Evolutionary conservation across 2,329 filamentous ascomycete species (phyloP), one percentile per base, ranked within the genome.

Genomic region (Penicillium sp.): DNA sequence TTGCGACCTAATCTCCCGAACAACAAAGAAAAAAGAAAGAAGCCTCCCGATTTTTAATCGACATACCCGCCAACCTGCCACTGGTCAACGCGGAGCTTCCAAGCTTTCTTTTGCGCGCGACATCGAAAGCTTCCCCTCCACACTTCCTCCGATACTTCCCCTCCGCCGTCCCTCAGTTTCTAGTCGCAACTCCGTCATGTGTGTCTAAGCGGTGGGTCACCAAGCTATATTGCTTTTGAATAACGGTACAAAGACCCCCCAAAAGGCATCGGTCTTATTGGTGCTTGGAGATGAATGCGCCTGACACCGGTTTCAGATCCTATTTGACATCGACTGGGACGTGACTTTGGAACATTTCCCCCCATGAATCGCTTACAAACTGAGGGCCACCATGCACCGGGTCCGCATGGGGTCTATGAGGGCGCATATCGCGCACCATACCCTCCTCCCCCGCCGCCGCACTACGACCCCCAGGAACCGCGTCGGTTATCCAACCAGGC

Each of bases 321-420:
- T 14, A 47, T 45, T 55, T 16, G 11, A 14, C 13, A 37, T 10
- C 33, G n/a, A 26, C 29, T 29, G 11, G 14, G 23, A 25, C 37
- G 42, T 53, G 26, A 45, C 21, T 19, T 53, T 21, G 29, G 27
- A 14, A 14, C n/a, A 42, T 49, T 29, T 37, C 58, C 54, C 21
- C 57, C 61, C 35, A 69, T 70, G 69, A 71, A 69, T 63, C 71
- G 68, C 51, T 69, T 70, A 54, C 71, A 70, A 19, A 69, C 67
- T 43, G 72, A 74, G 46, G 67, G 61, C 50, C 65, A 64, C 46
- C 70, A 70, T 58, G 61, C 59, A 50, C 66, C 68, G 35, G 56
- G 59, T 44, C 59, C 67, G 52, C 69, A 73, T 57, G 57, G 57
- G 10, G 25, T 67, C 39, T 73, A 73, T 46, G 73, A 74, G 26